Conservation (phyloP, 192 early-diverging fungal genomes). For the Linnemannia exigua region DNA sequence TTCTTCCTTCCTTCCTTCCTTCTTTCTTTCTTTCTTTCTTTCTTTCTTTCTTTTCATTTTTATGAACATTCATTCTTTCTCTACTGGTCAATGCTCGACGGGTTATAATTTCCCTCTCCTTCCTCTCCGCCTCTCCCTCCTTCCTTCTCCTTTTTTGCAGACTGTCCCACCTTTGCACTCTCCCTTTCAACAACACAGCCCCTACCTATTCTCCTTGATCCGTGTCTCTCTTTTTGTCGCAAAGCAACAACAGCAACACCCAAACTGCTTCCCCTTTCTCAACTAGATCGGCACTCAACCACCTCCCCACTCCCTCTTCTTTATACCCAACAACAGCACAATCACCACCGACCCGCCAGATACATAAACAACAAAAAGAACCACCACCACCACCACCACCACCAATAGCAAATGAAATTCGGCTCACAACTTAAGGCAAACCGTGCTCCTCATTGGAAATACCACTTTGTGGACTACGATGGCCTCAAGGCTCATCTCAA, state of each 20-base stretch:
- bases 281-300: not conserved
- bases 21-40: no score
- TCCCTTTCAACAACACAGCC: not conserved
- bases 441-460: constrained; percentile 82
- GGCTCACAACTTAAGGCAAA: constrained; percentile 79
- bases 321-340: not conserved
- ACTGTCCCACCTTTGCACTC: no score
- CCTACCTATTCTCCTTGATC: not conserved
- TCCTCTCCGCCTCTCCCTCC: not conserved
- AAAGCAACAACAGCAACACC: no score
- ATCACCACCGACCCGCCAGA: constrained; percentile 1
- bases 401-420: constrained; percentile 83
- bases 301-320: not conserved
- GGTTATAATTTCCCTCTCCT: not conserved
- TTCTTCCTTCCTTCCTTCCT: no score
- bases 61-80: not conserved
- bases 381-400: not conserved
- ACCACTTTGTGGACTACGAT: constrained; percentile 84
- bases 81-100: not conserved
- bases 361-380: not conserved
- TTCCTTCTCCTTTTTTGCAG: not conserved
- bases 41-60: no score
- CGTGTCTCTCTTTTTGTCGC: no score
- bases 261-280: not conserved
- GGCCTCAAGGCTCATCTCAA: constrained; percentile 86